A percentile compares a stretch with the other conserved stretches of the same genome.
Evolutionary conservation across 805 yeast genomes (phyloP).

Genomic region (Ogataea populi-albae): DNA sequence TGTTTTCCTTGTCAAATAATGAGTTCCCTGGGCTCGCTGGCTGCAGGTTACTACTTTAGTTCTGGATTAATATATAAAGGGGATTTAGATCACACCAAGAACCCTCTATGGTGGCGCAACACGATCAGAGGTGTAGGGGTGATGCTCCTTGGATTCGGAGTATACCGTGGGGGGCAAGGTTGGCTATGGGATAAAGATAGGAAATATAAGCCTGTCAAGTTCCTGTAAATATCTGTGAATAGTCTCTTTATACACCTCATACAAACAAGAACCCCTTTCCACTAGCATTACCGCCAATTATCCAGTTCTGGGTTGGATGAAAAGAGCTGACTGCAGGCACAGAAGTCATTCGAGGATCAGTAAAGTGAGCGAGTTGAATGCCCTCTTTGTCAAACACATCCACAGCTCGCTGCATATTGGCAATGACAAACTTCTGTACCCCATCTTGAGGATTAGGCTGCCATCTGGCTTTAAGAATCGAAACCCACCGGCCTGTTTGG

Average conservation of each 20-base stretch:
- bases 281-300: slow-evolving; percentile 91
- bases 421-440: slow-evolving; percentile 82
- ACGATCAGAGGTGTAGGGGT: slow-evolving; percentile 53
- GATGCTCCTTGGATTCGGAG: slow-evolving; percentile 53
- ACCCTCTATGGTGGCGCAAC: slow-evolving; percentile 63
- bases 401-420: slow-evolving; percentile 84
- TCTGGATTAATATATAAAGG: slow-evolving; percentile 54
- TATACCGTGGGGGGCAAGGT: slow-evolving; percentile 63
- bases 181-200: slow-evolving; percentile 47
- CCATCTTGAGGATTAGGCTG: slow-evolving; percentile 69
- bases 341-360: slow-evolving; percentile 61
- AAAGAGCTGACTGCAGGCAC: slow-evolving; percentile 88
- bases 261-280: slow-evolving; percentile 74
- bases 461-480: slow-evolving; percentile 87
- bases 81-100: slow-evolving; percentile 32
- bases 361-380: slow-evolving; percentile 70
- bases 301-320: slow-evolving; percentile 87
- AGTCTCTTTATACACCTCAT: background rate
- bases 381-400: slow-evolving; percentile 83
- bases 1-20: slow-evolving; percentile 70
- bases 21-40: slow-evolving; percentile 56
- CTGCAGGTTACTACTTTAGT: slow-evolving; percentile 61
- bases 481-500: slow-evolving; percentile 96
- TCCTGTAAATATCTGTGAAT: slow-evolving; percentile 2
- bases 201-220: slow-evolving; percentile 22